phyloP scores from a whole-genome alignment of 2,329 filamentous ascomycete species.

The Fusarium chlamydosporum region DNA sequence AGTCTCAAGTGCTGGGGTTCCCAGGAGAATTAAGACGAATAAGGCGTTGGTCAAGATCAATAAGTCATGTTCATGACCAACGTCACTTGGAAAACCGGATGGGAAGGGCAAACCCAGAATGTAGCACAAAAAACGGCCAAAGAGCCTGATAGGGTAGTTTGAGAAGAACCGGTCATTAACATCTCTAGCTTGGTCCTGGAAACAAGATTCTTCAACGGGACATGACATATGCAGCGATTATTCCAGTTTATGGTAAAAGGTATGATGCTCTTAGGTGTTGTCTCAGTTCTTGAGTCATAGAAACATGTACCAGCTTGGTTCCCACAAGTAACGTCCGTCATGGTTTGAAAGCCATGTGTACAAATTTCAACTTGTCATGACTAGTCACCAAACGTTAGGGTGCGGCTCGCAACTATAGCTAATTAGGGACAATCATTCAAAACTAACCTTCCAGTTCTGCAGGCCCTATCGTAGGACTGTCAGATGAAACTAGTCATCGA shows the following conservation, averaged over 20 bases:
- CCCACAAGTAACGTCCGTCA: rapidly evolving
- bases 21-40: too few species aligned
- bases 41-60: too few species aligned
- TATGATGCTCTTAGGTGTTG: neutral
- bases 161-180: too few species aligned
- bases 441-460: neutral
- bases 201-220: too few species aligned
- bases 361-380: neutral
- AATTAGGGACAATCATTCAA: neutral
- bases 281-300: neutral
- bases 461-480: neutral
- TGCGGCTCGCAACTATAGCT: neutral
- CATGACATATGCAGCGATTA: neutral
- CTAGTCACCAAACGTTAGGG: neutral
- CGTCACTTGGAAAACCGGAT: too few species aligned
- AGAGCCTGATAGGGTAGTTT: too few species aligned
- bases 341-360: too few species aligned
- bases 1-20: too few species aligned
- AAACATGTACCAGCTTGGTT: neutral
- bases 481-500: neutral
- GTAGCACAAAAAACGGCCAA: too few species aligned
- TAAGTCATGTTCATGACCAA: too few species aligned
- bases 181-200: too few species aligned
- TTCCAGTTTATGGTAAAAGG: neutral
- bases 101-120: too few species aligned